Base-by-base conservation (phyloP, 345 rosid genomes). In the Citropsis articulata region DNA sequence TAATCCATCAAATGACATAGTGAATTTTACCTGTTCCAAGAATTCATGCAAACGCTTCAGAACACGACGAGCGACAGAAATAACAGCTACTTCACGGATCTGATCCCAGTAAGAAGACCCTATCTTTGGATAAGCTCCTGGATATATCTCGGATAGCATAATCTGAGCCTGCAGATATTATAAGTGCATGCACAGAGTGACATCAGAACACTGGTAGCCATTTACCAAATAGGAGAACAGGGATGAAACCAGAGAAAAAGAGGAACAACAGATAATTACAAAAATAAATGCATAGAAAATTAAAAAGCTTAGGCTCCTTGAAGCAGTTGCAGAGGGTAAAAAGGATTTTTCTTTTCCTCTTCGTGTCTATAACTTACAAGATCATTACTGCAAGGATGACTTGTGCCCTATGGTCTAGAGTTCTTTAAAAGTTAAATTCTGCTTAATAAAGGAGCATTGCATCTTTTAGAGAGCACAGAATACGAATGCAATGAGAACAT, bases 111-210 rank as follows among this genome's bases (percentile, higher is more conserved):
- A 84, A 69, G 92, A 88, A 80, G 91, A 87, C 28, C 97, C 98
- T 80, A 24, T 79, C 82, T 90, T 95, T 40, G 99, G 98, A 83
- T 93, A 86, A 82, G 92, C 92, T 86, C 99, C 99, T 22, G 99
- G 99, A 90, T 91, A 95, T 83, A 95, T 92, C 88, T 95, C 98
- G 68, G 99, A 90, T 79, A 95, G 83, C 92, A 93, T 87, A 73
- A 88, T 86, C 85, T 93, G 94, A 81, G 99, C 96, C 99, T 93
- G 92, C 77, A 71, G n/a, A 79, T 19, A 42, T 36, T 35, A 40
- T 68, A 73, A 78, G 65, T 71, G 24, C 40, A 76, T 36, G 30
- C 70, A 79, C 22, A 33, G 40, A 9, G 13, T 6, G 33, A 81
- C 61, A 70, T 67, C 31, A 79, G 73, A 38, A 36, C 19, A 76